Evolutionary conservation across 495 filamentous ascomycete genomes (phyloP), one percentile per base, ranked within the genome.

Genomic region (Cladorrhinum samala): DNA sequence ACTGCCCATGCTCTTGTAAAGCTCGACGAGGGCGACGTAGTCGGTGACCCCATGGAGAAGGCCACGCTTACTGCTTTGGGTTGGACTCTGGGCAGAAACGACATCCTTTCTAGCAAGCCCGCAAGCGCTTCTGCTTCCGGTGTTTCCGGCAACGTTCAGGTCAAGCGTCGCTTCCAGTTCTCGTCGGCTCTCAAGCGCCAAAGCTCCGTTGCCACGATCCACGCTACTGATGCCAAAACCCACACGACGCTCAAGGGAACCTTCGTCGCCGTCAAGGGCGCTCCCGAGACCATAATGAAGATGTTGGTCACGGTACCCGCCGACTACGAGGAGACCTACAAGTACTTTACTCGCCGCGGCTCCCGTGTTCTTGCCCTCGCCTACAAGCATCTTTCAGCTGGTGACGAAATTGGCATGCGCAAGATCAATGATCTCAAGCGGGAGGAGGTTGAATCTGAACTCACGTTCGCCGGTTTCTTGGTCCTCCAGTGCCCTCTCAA

Each of bases 31-130:
- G 94, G 93, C 17, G 93, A 99, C 14, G 83, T 97, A 54, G 94
- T 97, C 43, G 93, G 93, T 55, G 93, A 99, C 65, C 93, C 93
- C 14, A 99, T 99, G 93, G 93, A 99, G 63, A 96, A 96, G 69
- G 93, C 93, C 37, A 96, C 93, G 9, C 74, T 99, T 17, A 75
- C 76, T 9, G 88, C 91, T 52, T 82, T 99, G 45, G 90, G 92
- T 33, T 99, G 93, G 93, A 82, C 79, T 39, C 75, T 99, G 23
- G 90, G 91, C 25, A 85, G 83, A 53, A 92, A 93, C 52, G 94
- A 97, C 61, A 87, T 76, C 33, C 80, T 99, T 9, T 75, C 77
- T 0, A 79, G 73, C 57, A 86, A 85, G 63, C 65, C 71, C 1
- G 57, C 57, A 1, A 53, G 54, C 13, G 68, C 72, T 8, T 65